Evolutionary conservation across 1,284 basidiomycete genomes (phyloP).

Genomic region (Apiotrichum akiyoshidainum): DNA sequence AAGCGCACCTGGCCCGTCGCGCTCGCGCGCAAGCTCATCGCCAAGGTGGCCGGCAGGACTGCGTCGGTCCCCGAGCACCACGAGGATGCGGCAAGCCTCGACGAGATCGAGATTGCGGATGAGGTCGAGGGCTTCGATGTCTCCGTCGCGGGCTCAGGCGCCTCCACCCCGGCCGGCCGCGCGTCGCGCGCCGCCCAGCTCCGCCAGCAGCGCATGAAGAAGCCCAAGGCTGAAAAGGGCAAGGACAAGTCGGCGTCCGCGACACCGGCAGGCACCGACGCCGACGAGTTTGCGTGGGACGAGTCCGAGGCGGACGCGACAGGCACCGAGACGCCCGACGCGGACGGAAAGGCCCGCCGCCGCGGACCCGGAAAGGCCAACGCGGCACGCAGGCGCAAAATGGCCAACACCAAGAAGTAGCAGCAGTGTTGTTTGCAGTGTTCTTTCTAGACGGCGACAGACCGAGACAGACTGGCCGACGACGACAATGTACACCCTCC

Average conservation of each 20-base stretch:
- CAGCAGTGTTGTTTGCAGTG: no score
- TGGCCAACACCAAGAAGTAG: constrained; percentile 39
- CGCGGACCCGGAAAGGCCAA: constrained; percentile 38
- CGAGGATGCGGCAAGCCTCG: constrained; percentile 11
- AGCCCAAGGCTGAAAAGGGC: neutral
- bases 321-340: neutral
- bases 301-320: neutral
- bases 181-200: constrained; percentile 22
- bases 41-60: constrained; percentile 20
- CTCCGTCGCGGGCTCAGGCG: no score
- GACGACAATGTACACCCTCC: no score
- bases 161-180: neutral
- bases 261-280: no score
- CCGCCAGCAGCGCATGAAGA: constrained; percentile 14
- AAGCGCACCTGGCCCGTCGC: constrained; percentile 43
- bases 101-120: constrained; percentile 5
- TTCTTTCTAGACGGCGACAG: no score
- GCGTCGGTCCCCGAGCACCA: constrained; percentile 16
- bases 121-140: neutral
- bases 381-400: constrained; percentile 43
- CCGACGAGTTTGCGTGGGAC: no score
- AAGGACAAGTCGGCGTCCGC: no score
- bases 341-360: constrained; percentile 4
- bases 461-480: no score
- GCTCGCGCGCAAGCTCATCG: constrained; percentile 19